A percentile compares a stretch with the other conserved stretches of the same genome.
Evolutionary conservation across 2,329 filamentous ascomycete species (phyloP).

Genomic region (Cadophora gregata): DNA sequence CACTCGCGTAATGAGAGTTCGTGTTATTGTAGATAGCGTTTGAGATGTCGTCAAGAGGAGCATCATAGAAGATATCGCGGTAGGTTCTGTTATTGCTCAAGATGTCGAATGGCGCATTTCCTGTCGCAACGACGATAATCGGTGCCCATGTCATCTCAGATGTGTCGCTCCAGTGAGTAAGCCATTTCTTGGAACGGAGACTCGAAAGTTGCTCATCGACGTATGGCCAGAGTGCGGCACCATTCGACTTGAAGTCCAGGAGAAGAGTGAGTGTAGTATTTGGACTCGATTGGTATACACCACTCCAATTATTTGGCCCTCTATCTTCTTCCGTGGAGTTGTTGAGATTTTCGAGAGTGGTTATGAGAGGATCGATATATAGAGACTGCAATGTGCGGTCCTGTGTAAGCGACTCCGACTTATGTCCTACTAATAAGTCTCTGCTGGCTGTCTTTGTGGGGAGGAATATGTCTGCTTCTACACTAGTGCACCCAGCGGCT

Average conservation of each 20-base stretch:
- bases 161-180: not conserved
- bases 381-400: conserved; percentile 63
- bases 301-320: not conserved
- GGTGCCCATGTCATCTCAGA: not conserved
- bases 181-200: not conserved
- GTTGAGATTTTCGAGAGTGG: conserved; percentile 59
- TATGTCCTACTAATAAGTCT: conserved; percentile 68
- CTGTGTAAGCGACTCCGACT: conserved; percentile 54
- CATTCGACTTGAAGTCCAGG: not conserved
- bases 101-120: not conserved
- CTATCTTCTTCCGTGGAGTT: too few relatives aligned
- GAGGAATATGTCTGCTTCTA: conserved; percentile 71
- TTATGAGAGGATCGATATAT: conserved; percentile 66
- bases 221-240: not conserved
- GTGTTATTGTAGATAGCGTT: not conserved
- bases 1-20: not conserved
- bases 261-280: not conserved
- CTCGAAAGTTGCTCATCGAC: not conserved
- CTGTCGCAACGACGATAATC: not conserved
- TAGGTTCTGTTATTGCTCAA: not conserved
- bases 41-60: not conserved
- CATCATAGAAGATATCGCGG: not conserved
- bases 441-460: conserved; percentile 44
- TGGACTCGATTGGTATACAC: not conserved
- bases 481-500: conserved; percentile 61